Evolutionary conservation across 163 green algal genomes (phyloP), one percentile per base, ranked within the genome.

Genomic region (Scenedesmus sp.): DNA sequence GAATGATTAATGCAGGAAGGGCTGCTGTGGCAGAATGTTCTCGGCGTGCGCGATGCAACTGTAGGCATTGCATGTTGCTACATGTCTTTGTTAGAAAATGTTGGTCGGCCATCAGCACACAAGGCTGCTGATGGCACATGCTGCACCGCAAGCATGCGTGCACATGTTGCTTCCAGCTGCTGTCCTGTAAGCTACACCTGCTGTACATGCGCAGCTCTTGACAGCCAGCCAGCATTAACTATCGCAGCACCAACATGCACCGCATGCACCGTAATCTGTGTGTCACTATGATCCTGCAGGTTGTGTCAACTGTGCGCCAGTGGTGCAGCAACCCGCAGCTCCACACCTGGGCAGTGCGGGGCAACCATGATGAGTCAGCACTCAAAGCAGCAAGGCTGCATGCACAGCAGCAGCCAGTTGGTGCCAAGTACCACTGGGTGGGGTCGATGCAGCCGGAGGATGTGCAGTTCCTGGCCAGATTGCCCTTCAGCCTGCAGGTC

Each of bases 351-450:
- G 88, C 3, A 87, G 96, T 98, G n/a, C 93, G 96, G 1, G 96
- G 96, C 62, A 98, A 98, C 91, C 96, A 98, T 66, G 96, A 98
- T 86, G 96, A 98, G 73, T 83, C 88, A 0, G 93, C 93, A 2
- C 91, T 97, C 23, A 84, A 82, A 6, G 92, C 92, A 55, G 87
- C 46, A 52, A 4, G 87, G 62, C 70, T 81, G n/a, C 18, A 76
- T 1, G 84, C 90, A 26, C 70, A 77, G 55, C 13, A 15, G 34
- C 66, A 70, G 8, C 56, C 88, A 1, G 46, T 83, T 7, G 88
- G 90, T 34, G 52, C 85, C n/a, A 93, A 93, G 86, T 74, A 93
- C 57, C n/a, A 84, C 12, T 95, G 90, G 84, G 85, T 84, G 88
- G 66, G 52, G 10, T 12, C 79, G 54, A 9, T 92, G 88, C 83